phyloP scores from a whole-genome alignment of 2,329 filamentous ascomycete species.

The Paramyrothecium sp. region DNA sequence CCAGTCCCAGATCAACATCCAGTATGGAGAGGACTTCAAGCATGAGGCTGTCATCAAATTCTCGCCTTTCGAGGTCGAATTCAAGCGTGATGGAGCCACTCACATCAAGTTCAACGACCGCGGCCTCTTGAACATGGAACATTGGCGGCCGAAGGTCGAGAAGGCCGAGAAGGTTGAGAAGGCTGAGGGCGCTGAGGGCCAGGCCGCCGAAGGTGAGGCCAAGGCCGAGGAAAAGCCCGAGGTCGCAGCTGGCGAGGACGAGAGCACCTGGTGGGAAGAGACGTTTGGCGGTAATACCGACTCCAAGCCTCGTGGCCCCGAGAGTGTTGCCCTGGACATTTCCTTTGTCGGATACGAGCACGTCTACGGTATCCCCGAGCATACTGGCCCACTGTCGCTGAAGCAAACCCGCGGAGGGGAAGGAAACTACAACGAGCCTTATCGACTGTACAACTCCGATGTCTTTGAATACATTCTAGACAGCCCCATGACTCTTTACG shows the following conservation, averaged over 20 bases:
- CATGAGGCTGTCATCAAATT: slow-evolving; percentile 85
- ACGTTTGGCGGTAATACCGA: slow-evolving; percentile 94
- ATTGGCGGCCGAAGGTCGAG: slow-evolving; percentile 89
- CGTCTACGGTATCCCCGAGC: slow-evolving; percentile 92
- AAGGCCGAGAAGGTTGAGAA: slow-evolving; percentile 35
- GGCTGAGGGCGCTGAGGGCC: slow-evolving; percentile 51
- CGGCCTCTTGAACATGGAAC: slow-evolving; percentile 90
- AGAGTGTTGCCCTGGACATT: slow-evolving; percentile 89
- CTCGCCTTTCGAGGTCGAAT: slow-evolving; percentile 80
- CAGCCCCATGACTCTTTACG: slow-evolving; percentile 97
- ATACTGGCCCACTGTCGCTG: slow-evolving; percentile 83
- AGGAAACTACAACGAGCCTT: slow-evolving; percentile 83
- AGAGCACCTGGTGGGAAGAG: slow-evolving; percentile 98
- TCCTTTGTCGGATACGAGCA: slow-evolving; percentile 88
- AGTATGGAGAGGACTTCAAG: slow-evolving; percentile 73
- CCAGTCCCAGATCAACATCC: slow-evolving; percentile 67
- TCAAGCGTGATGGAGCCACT: slow-evolving; percentile 76
- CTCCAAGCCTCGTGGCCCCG: slow-evolving; percentile 89
- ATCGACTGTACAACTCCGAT: slow-evolving; percentile 92
- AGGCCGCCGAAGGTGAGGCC: slow-evolving; percentile 20
- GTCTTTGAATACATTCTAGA: slow-evolving; percentile 98
- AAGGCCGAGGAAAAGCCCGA: slow-evolving; percentile 42
- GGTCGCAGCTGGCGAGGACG: slow-evolving; percentile 55
- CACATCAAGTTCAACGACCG: slow-evolving; percentile 88
- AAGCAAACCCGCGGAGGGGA: slow-evolving; percentile 88